Conservation (phyloP, 2,329 filamentous ascomycete species). For the Hypoxylon sp. region DNA sequence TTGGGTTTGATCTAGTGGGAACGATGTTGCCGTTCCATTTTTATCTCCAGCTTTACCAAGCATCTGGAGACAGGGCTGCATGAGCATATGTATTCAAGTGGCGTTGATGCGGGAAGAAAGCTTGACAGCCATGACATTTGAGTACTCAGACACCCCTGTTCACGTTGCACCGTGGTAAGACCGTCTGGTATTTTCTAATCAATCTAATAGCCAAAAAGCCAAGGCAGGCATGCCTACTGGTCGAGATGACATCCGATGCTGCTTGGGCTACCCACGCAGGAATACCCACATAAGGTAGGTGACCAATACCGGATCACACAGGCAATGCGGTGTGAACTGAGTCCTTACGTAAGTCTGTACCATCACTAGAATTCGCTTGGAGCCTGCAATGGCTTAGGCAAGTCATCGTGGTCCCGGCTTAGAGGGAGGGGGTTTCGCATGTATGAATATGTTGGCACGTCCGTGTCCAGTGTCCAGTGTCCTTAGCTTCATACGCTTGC, state of each 20-base stretch:
- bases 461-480: slow-evolving; percentile 9
- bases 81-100: slow-evolving; percentile 17
- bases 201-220: slow-evolving; percentile 1
- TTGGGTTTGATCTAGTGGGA: slow-evolving; percentile 35
- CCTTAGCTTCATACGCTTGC: not conserved
- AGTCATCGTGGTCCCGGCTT: slow-evolving; percentile 11
- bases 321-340: slow-evolving; percentile 15
- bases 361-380: slow-evolving; percentile 1
- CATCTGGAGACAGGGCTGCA: slow-evolving; percentile 36
- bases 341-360: slow-evolving; percentile 22
- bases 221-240: not conserved
- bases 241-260: slow-evolving; percentile 1
- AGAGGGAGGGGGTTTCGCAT: slow-evolving; percentile 13
- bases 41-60: slow-evolving; percentile 46
- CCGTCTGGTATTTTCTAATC: slow-evolving; percentile 7
- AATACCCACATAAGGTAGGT: not conserved
- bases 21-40: slow-evolving; percentile 39
- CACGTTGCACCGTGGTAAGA: slow-evolving; percentile 20
- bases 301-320: not conserved
- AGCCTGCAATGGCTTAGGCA: slow-evolving; percentile 13
- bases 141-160: not conserved
- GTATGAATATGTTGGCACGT: slow-evolving; percentile 7
- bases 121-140: slow-evolving; percentile 13
- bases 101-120: slow-evolving; percentile 17
- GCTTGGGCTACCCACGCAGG: not conserved